Evolutionary conservation across 768 basidiomycete genomes (phyloP).

Genomic region (Tylopilus sp.): DNA sequence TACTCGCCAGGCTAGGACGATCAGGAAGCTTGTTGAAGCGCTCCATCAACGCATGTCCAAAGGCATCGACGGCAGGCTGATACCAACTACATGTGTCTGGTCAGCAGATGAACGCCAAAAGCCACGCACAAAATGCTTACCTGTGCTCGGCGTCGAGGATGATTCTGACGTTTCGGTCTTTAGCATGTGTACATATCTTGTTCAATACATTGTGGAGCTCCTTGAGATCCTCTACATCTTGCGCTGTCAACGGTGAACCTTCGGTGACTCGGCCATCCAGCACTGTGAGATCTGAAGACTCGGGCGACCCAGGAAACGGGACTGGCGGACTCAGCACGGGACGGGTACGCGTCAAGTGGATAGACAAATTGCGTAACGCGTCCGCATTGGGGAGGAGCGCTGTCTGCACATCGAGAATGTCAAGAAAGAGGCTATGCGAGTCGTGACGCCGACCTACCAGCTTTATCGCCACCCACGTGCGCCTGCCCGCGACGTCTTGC

Average conservation of each 20-base stretch:
- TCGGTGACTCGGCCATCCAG: slow-evolving; percentile 30
- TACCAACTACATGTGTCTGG: slow-evolving; percentile 46
- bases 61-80: slow-evolving; percentile 79
- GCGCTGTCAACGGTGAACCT: slow-evolving; percentile 37
- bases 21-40: slow-evolving; percentile 58
- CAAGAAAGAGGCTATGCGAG: background rate
- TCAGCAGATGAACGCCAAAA: slow-evolving; percentile 4
- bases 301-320: slow-evolving; percentile 69
- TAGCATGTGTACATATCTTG: slow-evolving; percentile 61
- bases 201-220: slow-evolving; percentile 61
- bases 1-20: slow-evolving; percentile 1
- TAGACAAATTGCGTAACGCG: slow-evolving; percentile 59
- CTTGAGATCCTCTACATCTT: slow-evolving; percentile 59
- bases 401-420: slow-evolving; percentile 39
- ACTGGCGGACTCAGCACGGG: slow-evolving; percentile 32
- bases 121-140: slow-evolving; percentile 28
- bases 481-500: slow-evolving; percentile 35
- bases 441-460: slow-evolving; percentile 45
- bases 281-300: slow-evolving; percentile 54
- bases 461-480: slow-evolving; percentile 86
- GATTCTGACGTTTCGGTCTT: slow-evolving; percentile 60
- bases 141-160: slow-evolving; percentile 86
- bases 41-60: slow-evolving; percentile 69
- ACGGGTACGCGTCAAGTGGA: slow-evolving; percentile 48
- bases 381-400: slow-evolving; percentile 65